These are phyloP conservation scores for Calonectria multiphialidica DNA, from an alignment of 2,329 filamentous ascomycete species.

Conservation along the genomic window DNA sequence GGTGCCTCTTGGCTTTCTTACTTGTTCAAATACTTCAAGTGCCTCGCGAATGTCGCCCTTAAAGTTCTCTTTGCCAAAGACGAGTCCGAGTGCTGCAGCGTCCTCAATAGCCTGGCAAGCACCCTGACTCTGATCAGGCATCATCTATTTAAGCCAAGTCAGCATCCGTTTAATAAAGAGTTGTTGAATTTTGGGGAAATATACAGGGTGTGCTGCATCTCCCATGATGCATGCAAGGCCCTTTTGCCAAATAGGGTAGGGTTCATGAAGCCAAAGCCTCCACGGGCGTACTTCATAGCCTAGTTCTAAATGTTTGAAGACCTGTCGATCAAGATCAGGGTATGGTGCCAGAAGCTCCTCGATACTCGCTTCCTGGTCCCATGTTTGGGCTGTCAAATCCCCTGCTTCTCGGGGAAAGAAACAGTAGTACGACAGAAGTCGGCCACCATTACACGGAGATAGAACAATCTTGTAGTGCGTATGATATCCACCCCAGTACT, in stretches of 20 bases:
- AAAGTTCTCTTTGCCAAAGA: constrained; percentile 65
- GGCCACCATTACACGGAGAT: constrained; percentile 71
- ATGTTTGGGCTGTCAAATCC: constrained; percentile 67
- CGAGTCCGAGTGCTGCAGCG: constrained; percentile 70
- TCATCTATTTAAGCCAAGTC: constrained; percentile 57
- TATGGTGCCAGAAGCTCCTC: constrained; percentile 69
- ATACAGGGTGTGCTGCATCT: constrained; percentile 48
- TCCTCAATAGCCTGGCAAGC: constrained; percentile 78
- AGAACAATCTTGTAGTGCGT: constrained; percentile 71
- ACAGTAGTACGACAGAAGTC: constrained; percentile 72
- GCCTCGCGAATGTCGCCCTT: constrained; percentile 59
- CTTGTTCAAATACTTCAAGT: constrained; percentile 62
- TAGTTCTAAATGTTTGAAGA: constrained; percentile 66
- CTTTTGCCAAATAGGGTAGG: constrained; percentile 29
- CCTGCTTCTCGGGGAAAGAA: constrained; percentile 71
- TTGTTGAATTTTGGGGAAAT: constrained; percentile 11
- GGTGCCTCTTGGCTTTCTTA: constrained; percentile 66
- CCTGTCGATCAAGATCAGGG: constrained; percentile 66
- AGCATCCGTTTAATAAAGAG: not conserved
- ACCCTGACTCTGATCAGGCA: constrained; percentile 77
- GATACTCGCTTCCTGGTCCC: constrained; percentile 62
- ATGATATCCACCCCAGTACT: constrained; percentile 75
- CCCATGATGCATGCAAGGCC: constrained; percentile 23
- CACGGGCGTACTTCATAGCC: constrained; percentile 71
- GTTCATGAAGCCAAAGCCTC: constrained; percentile 62